Base-by-base conservation (phyloP, 257 asterid species). In the Verbascum thapsus region DNA sequence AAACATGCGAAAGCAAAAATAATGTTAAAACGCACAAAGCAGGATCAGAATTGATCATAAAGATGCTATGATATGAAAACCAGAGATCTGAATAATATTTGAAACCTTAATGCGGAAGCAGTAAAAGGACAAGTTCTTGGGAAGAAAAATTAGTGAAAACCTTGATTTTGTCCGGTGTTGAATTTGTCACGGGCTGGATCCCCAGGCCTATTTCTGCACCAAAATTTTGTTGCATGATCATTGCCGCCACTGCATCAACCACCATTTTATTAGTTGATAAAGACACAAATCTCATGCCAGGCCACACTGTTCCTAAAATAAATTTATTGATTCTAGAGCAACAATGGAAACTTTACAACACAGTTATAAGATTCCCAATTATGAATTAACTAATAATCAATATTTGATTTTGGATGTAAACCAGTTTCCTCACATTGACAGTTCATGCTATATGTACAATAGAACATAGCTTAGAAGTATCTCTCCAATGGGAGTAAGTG, bases 131-230 rank as follows among this genome's bases (percentile, higher is more conserved):
- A n/a, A 11, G 38, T 48, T 41, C 44, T 34, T 42, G 17, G 17
- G 51, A 73, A 48, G 37, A 32, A 67, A 62, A 67, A 30, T 12
- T 5, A 23, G 64, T 55, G 38, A 45, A n/a, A 68, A 83, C 96
- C 95, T 88, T 81, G 91, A 57, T 72, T 74, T 73, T 77, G 61
- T 78, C 94, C 88, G 67, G 61, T 54, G 65, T 66, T 85, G 37
- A 76, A 71, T 67, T 89, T 89, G 73, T 94, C 99, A 65, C 90
- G 96, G 13, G 92, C 92, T 3, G 95, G 71, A 74, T 91, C 98
- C 34, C 97, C 99, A 53, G 99, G 99, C 83, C 99, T 84, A 74
- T 94, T 90, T 84, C 99, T 78, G 86, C 99, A 94, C 99, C 99
- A 94, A 82, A 94, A 94, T 71, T 94, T 94, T 66, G 99, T 94